Conservation (phyloP, 129 eudicot genomes). For the Daucus carota region DH1_v3.0 NC_030382.2:50654501-50655000, state of each 20-base stretch:
- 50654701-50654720: not conserved
- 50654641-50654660: conserved; percentile 63
- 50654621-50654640: conserved; percentile 69
- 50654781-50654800: conserved; percentile 58
- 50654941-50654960: not conserved
- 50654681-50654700: conserved; percentile 78
- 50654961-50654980: not conserved
- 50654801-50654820: conserved; percentile 74
- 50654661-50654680: conserved; percentile 69
- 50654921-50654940: not conserved
- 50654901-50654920: conserved; percentile 31
- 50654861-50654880: conserved; percentile 43
- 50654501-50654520: not conserved
- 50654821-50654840: conserved; percentile 73
- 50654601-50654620: conserved; percentile 77
- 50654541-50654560: not conserved
- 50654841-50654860: conserved; percentile 83
- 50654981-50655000: not conserved
- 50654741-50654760: not conserved
- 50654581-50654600: conserved; percentile 63
- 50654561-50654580: conserved; percentile 31
- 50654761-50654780: not conserved
- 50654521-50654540: not conserved
- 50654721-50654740: not conserved
- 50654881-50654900: conserved; percentile 43